Base-by-base conservation (phyloP, 2,329 filamentous ascomycete genomes). In the Mycogone perniciosa region DNA sequence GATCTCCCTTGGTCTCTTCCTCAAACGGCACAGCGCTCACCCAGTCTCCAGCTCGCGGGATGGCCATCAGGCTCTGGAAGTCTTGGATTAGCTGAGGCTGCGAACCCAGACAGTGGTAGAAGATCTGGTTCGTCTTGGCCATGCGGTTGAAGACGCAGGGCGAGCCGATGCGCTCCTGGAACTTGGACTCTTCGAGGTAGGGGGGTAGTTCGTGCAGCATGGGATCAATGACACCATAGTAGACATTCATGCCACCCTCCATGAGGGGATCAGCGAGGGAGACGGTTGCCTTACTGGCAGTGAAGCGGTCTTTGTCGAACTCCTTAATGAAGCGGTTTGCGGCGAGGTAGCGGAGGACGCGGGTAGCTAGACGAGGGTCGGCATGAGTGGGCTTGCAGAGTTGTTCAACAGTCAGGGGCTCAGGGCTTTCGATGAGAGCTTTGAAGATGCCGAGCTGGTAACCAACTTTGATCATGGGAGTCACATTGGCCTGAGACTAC, bases 311-410 rank as follows among this genome's bases (percentile, higher is more conserved):
- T 31, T 59, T 56, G 4, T 39, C 54, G 0, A 58, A 57, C 55
- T 70, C 64, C 5, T 49, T 38, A 44, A 69, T 61, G 11, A 64
- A 44, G 9, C 61, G 60, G 45, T 63, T 64, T 1, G 67, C 58
- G 10, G 62, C 62, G 31, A 66, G 58, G 41, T 62, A 63, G 33
- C 67, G 62, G 6, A 70, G 52, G 9, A 70, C 53, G 37, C 66
- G 64, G 29, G 59, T 56, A 44, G 60, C 46, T 11, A 70, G 58
- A 27, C 48, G 53, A 4, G 60, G 61, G 4, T 64, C 57, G 7
- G 61, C 64, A 6, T 52, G 50, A 4, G 57, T 62, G 31, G 51
- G 57, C 27, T 57, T 20, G 13, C 60, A 54, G 11, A 68, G 54
- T 29, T 58, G 7, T 8, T 43, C 26, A 30, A 58, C 29, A 30